These are phyloP conservation scores for Conoideocrella luteorostrata DNA, from an alignment of 2,329 filamentous ascomycete genomes.

Conservation along the genomic window DNA sequence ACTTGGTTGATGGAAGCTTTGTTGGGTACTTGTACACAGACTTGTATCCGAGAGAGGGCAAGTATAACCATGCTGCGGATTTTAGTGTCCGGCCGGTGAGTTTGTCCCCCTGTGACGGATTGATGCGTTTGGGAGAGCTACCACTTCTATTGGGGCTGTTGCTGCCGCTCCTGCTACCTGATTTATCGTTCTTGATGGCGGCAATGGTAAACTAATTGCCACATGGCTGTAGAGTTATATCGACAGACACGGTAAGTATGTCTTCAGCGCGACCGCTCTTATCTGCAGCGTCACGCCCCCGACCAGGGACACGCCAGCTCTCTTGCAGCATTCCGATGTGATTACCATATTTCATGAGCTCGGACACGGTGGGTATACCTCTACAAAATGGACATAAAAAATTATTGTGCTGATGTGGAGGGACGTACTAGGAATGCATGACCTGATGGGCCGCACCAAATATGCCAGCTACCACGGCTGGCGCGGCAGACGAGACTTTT, in stretches of 20 bases:
- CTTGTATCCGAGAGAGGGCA: slow-evolving; percentile 2
- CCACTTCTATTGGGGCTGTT: too few relatives aligned
- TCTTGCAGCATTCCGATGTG: slow-evolving; percentile 6
- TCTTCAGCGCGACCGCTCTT: background rate
- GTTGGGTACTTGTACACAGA: slow-evolving; percentile 4
- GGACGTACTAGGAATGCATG: slow-evolving; percentile 19
- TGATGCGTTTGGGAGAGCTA: too few relatives aligned
- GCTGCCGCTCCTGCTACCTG: too few relatives aligned
- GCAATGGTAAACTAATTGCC: too few relatives aligned
- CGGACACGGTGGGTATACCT: slow-evolving; percentile 15
- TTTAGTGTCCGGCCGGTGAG: slow-evolving; percentile 6
- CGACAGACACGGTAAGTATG: slow-evolving; percentile 1
- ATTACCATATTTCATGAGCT: slow-evolving; percentile 16
- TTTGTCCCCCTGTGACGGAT: too few relatives aligned
- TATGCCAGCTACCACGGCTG: slow-evolving; percentile 31
- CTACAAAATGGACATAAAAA: background rate
- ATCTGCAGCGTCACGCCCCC: slow-evolving; percentile 5
- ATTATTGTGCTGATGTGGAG: background rate
- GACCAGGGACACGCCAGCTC: background rate
- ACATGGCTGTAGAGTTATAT: slow-evolving; percentile 9
- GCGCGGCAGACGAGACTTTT: slow-evolving; percentile 26
- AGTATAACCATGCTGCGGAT: slow-evolving; percentile 6
- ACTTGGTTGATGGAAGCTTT: background rate
- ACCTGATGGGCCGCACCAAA: slow-evolving; percentile 26
- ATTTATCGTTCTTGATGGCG: too few relatives aligned